Evolutionary conservation across 306 rosid genomes (phyloP), one percentile per base, ranked within the genome.

Genomic region (Acacia melanoxylon): DNA sequence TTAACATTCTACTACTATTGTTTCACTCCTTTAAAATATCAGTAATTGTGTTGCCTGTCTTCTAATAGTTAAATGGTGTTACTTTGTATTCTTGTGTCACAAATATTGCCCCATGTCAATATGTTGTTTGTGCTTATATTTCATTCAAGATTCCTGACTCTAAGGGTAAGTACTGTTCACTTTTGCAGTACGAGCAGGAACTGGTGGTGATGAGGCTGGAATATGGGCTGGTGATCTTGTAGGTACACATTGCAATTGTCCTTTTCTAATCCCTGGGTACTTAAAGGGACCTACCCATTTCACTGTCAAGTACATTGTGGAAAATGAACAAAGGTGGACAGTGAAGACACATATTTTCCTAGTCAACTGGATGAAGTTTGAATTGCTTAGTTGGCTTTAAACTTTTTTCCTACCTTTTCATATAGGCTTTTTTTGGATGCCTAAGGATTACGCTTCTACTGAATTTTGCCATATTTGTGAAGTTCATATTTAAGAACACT

Each of bases 201-300:
- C 99, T 37, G 99, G 99, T 59, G 99, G 99, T 27, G 98, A 93
- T 24, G 99, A 95, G 91, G 99, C 99, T 75, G 99, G 99, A 89
- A 74, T 95, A 72, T 95, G 98, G 99, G 99, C 97, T 42, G 98
- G 99, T 95, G 99, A 95, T 87, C 99, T 95, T 95, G 99, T 95
- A 92, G 98, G 98, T 95, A 93, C 89, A 95, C 87, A 86, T 86
- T 93, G 87, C 82, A 80, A 90, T 85, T 87, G 87, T 93, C 89
- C 76, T 85, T 37, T 86, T 83, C 65, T 81, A 77, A 86, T 78
- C 66, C 79, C 35, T 80, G 69, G 67, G 44, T 44, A 74, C 58
- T 75, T 78, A 77, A 71, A 27, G n/a, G 65, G 63, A 25, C 81
- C 71, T 65, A 35, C 66, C 56, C 73, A 61, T 44, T 40, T 74